Percentiles rank a stretch among this genome's conserved stretches.
Evolutionary conservation across 768 basidiomycete species (phyloP).

Genomic region (Botryobasidium botryosum): DNA sequence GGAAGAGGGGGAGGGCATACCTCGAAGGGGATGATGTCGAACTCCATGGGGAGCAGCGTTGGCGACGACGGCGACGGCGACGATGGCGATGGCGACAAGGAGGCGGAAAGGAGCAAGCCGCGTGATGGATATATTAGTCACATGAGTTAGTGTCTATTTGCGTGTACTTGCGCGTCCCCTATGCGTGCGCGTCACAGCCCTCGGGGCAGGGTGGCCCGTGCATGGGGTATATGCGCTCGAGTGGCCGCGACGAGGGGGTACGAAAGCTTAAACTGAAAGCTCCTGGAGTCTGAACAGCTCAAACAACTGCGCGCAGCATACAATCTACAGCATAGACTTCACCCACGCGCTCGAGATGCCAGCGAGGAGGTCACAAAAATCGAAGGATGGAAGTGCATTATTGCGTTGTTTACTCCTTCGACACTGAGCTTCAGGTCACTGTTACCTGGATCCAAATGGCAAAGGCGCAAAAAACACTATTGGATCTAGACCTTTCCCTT

Average conservation of each 20-base stretch:
- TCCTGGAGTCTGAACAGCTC: too few relatives aligned
- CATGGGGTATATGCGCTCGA: background rate
- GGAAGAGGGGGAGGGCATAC: slow-evolving; percentile 24
- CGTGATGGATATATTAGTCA: background rate
- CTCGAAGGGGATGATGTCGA: slow-evolving; percentile 79
- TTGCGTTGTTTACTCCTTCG: too few relatives aligned
- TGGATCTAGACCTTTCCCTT: background rate
- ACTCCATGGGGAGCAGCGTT: slow-evolving; percentile 20
- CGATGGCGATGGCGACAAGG: background rate
- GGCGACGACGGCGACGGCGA: background rate
- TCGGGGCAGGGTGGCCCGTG: background rate
- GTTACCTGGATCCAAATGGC: too few relatives aligned
- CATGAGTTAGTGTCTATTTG: background rate
- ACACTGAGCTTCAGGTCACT: too few relatives aligned
- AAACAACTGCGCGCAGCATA: too few relatives aligned
- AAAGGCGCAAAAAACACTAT: background rate
- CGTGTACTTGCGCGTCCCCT: too few relatives aligned
- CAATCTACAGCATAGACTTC: too few relatives aligned
- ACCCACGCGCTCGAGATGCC: too few relatives aligned
- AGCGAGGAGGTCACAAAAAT: too few relatives aligned
- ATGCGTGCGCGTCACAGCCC: too few relatives aligned
- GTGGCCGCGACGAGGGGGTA: too few relatives aligned
- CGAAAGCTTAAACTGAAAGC: background rate
- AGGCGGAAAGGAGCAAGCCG: background rate
- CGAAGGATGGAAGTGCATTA: too few relatives aligned